Base-by-base conservation (phyloP, 176 grass and related monocot species). In the Eleusine coracana region DNA sequence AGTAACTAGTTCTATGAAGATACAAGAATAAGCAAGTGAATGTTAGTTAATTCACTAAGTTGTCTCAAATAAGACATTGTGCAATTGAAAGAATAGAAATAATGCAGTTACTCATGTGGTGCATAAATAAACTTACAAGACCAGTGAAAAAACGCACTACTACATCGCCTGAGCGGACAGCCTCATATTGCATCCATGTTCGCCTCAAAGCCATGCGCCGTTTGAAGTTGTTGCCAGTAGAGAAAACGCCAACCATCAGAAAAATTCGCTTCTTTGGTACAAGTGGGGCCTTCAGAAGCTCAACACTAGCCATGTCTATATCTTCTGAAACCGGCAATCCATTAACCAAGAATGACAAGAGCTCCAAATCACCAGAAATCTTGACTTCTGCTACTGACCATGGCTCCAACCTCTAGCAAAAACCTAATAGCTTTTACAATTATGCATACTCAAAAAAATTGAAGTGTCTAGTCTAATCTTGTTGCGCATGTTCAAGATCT, bases 181-280 rank as follows among this genome's bases (percentile, higher is more conserved):
- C 85, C 55, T 94, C 91, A 75, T 94, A 97, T 68, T 94, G 94
- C 94, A 97, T 90, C 94, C 92, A 94, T 46, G 94, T 92, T 82
- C 90, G 78, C 75, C 94, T 92, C 73, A 97, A 71, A 48, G 92
- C 92, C 92, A 92, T 97, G 38, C 94, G 80, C 16, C 88, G 94
- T 60, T 94, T 92, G 77, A 97, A 97, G 89, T 97, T 97, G 82
- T 94, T 97, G 80, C 85, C 90, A 80, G 94, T 90, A 42, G 94
- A 97, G 86, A 94, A 94, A 85, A 94, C 83, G 15, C 94, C 94
- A 76, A 97, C 66, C 14, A 97, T 40, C 46, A 97, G 72, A 78
- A 92, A 88, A 39, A 88, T 59, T 15, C 56, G 75, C 67, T 88
- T 94, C 86, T 94, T 92, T 15, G 62, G 71, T 70, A 92, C 51